phyloP scores from a whole-genome alignment of 768 basidiomycete genomes.

The Leucocoprinus leucothites region DNA sequence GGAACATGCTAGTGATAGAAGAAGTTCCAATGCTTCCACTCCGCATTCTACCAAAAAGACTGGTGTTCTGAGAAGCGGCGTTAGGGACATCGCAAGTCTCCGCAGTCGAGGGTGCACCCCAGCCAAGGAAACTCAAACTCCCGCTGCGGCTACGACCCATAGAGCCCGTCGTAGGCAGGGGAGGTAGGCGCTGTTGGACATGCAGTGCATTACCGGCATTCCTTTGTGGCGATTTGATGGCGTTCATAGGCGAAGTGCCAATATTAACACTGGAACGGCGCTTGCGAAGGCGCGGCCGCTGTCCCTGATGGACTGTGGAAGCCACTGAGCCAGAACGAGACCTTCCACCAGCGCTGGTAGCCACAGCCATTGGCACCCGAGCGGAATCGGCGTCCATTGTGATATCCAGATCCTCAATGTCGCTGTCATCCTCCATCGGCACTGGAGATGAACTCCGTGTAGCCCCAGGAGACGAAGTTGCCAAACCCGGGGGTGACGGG shows the following conservation, averaged over 20 bases:
- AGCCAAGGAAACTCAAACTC: conserved; percentile 31
- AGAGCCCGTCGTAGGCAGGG: conserved; percentile 25
- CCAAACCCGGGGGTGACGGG: conserved; percentile 18
- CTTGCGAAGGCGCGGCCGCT: conserved; percentile 46
- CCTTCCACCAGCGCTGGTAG: conserved; percentile 10
- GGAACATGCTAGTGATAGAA: conserved; percentile 5
- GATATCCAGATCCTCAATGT: conserved; percentile 20
- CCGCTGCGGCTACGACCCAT: conserved; percentile 39
- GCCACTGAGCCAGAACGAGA: conserved; percentile 17
- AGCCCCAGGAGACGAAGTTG: conserved; percentile 1
- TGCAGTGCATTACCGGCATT: conserved; percentile 49
- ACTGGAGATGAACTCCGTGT: not conserved
- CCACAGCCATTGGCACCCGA: conserved; percentile 26
- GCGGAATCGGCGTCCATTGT: conserved; percentile 18
- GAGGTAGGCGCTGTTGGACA: conserved; percentile 41
- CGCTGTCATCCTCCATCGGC: conserved; percentile 13
- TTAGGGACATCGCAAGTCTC: conserved; percentile 17
- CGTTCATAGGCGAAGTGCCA: conserved; percentile 48
- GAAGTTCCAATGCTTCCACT: conserved; percentile 48
- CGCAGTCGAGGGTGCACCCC: conserved; percentile 10
- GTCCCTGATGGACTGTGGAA: conserved; percentile 16
- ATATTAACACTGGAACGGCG: conserved; percentile 64
- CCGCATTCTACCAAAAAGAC: conserved; percentile 49
- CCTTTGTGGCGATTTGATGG: conserved; percentile 56
- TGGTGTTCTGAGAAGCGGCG: conserved; percentile 32